phyloP scores from a whole-genome alignment of 768 basidiomycete species.

The Rhizopogon vesiculosus region DNA sequence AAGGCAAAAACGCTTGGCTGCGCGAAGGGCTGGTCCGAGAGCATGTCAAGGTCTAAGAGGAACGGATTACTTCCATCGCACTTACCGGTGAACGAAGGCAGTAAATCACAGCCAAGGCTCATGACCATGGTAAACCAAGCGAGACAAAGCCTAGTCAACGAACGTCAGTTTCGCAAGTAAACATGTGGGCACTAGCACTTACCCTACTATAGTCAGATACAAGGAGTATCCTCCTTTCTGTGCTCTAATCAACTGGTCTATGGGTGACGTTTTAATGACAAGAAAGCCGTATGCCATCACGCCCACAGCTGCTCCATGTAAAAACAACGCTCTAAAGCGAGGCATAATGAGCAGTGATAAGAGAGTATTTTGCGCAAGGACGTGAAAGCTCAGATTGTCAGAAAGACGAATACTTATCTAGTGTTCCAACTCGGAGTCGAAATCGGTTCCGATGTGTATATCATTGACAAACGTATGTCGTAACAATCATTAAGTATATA shows the following conservation, averaged over 20 bases:
- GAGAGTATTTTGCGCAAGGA: background rate
- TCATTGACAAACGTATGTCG: no score
- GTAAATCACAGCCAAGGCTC: slow-evolving; percentile 35
- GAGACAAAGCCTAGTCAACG: slow-evolving; percentile 26
- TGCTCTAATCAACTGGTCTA: slow-evolving; percentile 28
- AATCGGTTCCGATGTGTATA: no score
- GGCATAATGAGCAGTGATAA: background rate
- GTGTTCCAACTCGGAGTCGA: no score
- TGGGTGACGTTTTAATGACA: slow-evolving; percentile 7
- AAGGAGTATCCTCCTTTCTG: slow-evolving; percentile 65
- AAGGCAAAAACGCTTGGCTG: slow-evolving; percentile 53
- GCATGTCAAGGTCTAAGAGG: background rate
- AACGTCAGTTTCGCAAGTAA: background rate
- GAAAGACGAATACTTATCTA: no score
- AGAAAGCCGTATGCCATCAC: slow-evolving; percentile 35
- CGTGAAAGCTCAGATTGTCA: no score
- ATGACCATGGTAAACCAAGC: slow-evolving; percentile 39
- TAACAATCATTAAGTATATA: no score
- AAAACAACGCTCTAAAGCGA: slow-evolving; percentile 9
- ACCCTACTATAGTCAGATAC: slow-evolving; percentile 81
- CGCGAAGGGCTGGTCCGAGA: slow-evolving; percentile 14
- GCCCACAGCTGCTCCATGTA: slow-evolving; percentile 28
- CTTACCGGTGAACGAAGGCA: slow-evolving; percentile 33
- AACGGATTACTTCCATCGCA: background rate
- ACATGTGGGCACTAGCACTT: slow-evolving; percentile 9